phyloP scores from a whole-genome alignment of 2,329 filamentous ascomycete genomes.

The Claviceps pusilla region DNA sequence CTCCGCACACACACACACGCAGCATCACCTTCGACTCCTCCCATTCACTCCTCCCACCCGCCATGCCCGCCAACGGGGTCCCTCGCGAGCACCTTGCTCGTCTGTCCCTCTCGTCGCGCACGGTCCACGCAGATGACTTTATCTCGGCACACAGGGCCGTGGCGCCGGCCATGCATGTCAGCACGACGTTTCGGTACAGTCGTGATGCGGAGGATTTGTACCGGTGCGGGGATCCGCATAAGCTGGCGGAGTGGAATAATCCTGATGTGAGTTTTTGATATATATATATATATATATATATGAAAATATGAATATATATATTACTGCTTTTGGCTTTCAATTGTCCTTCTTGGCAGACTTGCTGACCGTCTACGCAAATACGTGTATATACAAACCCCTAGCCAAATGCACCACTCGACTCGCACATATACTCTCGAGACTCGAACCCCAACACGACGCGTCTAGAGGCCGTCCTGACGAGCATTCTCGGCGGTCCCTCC shows the following conservation, averaged over 20 bases:
- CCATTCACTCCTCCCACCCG: neutral
- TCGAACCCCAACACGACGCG: constrained; percentile 68
- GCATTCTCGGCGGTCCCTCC: constrained; percentile 52
- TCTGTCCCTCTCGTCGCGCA: constrained; percentile 47
- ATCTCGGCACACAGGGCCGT: constrained; percentile 64
- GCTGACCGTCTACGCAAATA: no score
- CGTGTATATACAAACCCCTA: neutral
- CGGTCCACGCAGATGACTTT: constrained; percentile 70
- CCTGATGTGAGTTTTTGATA: constrained; percentile 33
- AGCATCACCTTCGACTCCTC: no score
- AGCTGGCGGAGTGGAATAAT: constrained; percentile 39
- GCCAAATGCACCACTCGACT: constrained; percentile 36
- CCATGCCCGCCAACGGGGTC: constrained; percentile 2
- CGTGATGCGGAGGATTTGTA: constrained; percentile 51
- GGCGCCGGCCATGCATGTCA: constrained; percentile 77
- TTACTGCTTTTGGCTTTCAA: neutral
- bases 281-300: no score
- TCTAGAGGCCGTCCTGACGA: constrained; percentile 66
- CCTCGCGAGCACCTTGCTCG: constrained; percentile 8
- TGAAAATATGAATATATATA: no score
- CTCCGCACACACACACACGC: no score
- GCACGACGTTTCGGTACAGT: constrained; percentile 78
- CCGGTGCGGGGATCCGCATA: constrained; percentile 10
- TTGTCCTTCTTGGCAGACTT: no score
- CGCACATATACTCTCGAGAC: constrained; percentile 72